Evolutionary conservation across 345 rosid genomes (phyloP).

Genomic region (Combretum micranthum): DNA sequence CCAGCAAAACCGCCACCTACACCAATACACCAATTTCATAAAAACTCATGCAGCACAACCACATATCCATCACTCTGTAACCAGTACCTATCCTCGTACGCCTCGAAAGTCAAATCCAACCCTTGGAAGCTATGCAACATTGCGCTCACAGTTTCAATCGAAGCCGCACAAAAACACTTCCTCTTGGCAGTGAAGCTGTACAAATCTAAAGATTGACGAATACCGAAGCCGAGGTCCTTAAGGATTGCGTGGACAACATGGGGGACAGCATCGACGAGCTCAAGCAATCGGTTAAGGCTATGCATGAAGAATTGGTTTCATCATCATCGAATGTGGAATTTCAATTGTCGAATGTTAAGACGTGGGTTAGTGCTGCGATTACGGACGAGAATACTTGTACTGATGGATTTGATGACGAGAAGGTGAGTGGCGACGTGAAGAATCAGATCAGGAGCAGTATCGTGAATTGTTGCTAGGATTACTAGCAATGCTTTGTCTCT

Average conservation of each 20-base stretch:
- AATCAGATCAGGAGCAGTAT: slow-evolving; percentile 31
- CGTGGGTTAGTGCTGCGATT: no score
- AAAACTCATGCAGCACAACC: slow-evolving; percentile 47
- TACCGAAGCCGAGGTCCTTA: no score
- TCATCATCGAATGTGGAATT: no score
- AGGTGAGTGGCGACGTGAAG: slow-evolving; percentile 32
- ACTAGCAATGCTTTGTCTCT: slow-evolving; percentile 75
- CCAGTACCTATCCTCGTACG: no score
- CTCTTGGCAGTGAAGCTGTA: slow-evolving; percentile 15
- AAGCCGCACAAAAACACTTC: slow-evolving; percentile 25
- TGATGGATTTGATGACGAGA: slow-evolving; percentile 39
- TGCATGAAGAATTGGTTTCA: no score
- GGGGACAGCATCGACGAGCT: no score
- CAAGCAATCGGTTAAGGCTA: no score
- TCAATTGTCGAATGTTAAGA: no score
- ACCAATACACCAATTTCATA: slow-evolving; percentile 41
- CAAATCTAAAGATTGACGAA: slow-evolving; percentile 17
- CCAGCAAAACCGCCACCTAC: slow-evolving; percentile 14
- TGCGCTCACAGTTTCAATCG: slow-evolving; percentile 36
- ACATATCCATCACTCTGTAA: slow-evolving; percentile 48
- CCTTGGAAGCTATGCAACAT: slow-evolving; percentile 46
- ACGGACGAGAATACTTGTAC: no score
- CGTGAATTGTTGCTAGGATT: slow-evolving; percentile 25
- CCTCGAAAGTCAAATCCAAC: slow-evolving; percentile 42
- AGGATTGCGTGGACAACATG: no score